Evolutionary conservation across 805 yeast species (phyloP).

Genomic region (Kodamaea kaohsiungensis): DNA sequence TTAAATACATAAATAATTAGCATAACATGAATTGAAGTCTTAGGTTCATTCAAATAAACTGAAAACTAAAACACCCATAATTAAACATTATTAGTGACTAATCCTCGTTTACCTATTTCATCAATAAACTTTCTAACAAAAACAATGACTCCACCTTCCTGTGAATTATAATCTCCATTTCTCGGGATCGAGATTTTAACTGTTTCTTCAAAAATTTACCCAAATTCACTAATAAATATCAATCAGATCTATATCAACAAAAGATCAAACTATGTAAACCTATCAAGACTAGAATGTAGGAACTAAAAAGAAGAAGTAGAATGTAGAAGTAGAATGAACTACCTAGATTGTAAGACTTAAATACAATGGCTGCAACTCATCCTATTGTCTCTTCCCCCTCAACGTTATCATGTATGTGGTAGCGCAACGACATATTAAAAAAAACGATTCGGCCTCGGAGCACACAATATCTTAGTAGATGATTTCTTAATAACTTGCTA

Average conservation of each 20-base stretch:
- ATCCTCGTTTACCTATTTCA: no score
- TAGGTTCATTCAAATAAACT: no score
- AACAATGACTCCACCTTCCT: not conserved
- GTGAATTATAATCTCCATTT: not conserved
- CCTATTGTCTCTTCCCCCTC: not conserved
- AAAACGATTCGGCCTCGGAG: constrained; percentile 9
- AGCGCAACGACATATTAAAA: constrained; percentile 4
- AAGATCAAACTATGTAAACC: not conserved
- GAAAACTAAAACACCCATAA: no score
- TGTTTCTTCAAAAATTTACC: not conserved
- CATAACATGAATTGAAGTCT: no score
- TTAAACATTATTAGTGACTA: no score
- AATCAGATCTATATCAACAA: not conserved
- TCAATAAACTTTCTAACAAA: no score
- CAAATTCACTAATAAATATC: not conserved
- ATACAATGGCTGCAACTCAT: not conserved
- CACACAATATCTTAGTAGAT: constrained; percentile 1
- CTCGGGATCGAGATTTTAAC: not conserved
- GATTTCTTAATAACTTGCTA: not conserved
- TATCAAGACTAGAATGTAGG: no score
- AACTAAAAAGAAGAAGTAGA: no score
- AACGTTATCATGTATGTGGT: not conserved
- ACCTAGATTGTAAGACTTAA: not conserved
- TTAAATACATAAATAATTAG: no score
- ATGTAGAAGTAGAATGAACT: no score